Percentiles rank a stretch among this genome's conserved stretches.
Evolutionary conservation across 169 alveolate species (phyloP).

Genomic region (Perkinsus olseni): DNA sequence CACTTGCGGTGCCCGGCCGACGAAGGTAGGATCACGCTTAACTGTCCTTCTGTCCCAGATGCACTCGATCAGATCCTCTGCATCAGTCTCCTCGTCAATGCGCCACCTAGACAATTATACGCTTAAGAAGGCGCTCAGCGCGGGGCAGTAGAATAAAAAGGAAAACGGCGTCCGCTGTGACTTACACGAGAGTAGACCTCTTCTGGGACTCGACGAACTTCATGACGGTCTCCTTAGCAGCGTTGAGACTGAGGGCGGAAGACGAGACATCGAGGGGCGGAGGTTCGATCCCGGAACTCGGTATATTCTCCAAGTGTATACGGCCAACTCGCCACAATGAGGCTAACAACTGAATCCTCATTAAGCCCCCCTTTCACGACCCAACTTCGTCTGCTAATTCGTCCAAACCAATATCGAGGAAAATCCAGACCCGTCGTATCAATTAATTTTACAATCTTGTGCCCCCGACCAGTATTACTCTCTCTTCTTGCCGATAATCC

Average conservation of each 20-base stretch:
- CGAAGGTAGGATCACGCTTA: neutral
- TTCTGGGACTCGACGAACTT: neutral
- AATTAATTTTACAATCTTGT: too few relatives aligned
- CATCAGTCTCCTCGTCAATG: neutral
- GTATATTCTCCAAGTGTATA: too few relatives aligned
- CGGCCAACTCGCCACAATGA: too few relatives aligned
- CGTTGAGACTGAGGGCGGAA: neutral
- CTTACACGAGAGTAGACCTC: neutral
- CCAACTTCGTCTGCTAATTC: too few relatives aligned
- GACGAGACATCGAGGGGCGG: neutral
- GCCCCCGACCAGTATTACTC: neutral
- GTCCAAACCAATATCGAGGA: too few relatives aligned
- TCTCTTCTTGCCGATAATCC: neutral
- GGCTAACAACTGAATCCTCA: too few relatives aligned
- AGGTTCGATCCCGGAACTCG: neutral
- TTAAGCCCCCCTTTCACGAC: too few relatives aligned
- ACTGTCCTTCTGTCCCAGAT: neutral
- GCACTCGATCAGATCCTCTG: neutral
- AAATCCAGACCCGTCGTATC: too few relatives aligned
- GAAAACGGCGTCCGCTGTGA: neutral
- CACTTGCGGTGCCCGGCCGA: too few relatives aligned
- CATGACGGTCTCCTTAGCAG: neutral
- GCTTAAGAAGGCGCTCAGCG: too few relatives aligned
- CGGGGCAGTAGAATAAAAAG: too few relatives aligned
- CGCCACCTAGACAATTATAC: neutral